Percentiles rank a stretch among this genome's conserved stretches.
These are phyloP conservation scores for Thalassiosira exigua DNA, from an alignment of 352 stramenopile genomes.

Conservation along the genomic window DNA sequence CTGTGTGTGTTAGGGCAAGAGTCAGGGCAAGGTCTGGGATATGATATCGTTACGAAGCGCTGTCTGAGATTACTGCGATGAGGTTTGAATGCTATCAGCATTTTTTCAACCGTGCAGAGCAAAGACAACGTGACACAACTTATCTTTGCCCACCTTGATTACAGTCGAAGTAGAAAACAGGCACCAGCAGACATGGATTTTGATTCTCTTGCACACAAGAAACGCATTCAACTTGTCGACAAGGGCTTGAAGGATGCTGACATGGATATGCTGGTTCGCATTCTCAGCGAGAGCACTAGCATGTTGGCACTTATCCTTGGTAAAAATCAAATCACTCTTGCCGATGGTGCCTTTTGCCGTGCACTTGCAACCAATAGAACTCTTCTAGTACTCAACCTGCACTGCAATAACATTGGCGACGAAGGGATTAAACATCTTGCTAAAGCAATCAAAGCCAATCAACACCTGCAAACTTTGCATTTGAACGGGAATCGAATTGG, in stretches of 20 bases:
- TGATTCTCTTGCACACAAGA: neutral
- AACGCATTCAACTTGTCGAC: neutral
- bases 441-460: too few relatives aligned
- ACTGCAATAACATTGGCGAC: conserved; percentile 13
- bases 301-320: neutral
- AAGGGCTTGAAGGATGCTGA: neutral
- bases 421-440: neutral
- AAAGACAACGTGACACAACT: too few relatives aligned
- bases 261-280: neutral
- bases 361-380: neutral
- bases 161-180: too few relatives aligned
- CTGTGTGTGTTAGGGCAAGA: too few relatives aligned
- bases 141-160: too few relatives aligned
- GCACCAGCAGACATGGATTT: too few relatives aligned
- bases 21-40: too few relatives aligned
- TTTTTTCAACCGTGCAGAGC: too few relatives aligned
- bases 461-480: too few relatives aligned
- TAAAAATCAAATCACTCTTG: neutral
- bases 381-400: neutral
- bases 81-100: too few relatives aligned
- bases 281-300: neutral
- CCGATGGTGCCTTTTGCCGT: neutral
- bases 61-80: too few relatives aligned
- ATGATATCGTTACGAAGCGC: too few relatives aligned
- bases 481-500: neutral